Evolutionary conservation across 768 basidiomycete genomes (phyloP).

Genomic region (Calocera cornea): DNA sequence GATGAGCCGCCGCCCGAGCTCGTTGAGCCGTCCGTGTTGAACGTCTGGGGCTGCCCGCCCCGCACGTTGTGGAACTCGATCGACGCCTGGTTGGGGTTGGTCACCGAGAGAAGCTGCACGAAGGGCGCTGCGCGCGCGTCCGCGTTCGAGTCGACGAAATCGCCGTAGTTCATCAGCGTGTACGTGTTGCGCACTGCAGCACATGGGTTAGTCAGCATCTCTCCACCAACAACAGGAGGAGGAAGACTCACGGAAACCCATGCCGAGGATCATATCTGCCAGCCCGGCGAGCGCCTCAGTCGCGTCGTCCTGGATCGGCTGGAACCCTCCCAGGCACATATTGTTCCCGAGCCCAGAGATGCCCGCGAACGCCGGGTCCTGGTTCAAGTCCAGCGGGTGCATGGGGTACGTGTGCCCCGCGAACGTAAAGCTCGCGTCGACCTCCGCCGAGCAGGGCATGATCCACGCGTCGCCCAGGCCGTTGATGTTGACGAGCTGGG

Average conservation of each 20-base stretch:
- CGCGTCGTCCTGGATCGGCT: constrained; percentile 1
- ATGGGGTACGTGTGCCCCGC: constrained; percentile 53
- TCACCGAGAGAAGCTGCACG: constrained; percentile 46
- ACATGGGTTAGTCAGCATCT: neutral
- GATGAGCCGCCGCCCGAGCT: neutral
- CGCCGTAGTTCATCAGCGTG: constrained; percentile 48
- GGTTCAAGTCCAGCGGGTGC: constrained; percentile 58
- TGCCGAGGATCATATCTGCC: constrained; percentile 37
- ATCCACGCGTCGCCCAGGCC: constrained; percentile 44
- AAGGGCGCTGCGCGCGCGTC: constrained; percentile 39
- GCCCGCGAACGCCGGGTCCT: constrained; percentile 5
- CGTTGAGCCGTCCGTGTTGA: neutral
- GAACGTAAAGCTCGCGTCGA: constrained; percentile 59
- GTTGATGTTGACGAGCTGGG: constrained; percentile 37
- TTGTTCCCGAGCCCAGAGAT: neutral
- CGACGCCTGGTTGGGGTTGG: neutral
- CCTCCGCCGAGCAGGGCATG: constrained; percentile 56
- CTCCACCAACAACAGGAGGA: neutral
- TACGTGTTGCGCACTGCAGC: constrained; percentile 51
- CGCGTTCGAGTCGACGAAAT: constrained; percentile 37
- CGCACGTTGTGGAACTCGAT: neutral
- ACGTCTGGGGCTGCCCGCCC: neutral
- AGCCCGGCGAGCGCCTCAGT: neutral
- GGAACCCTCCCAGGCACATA: neutral
- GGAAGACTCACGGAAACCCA: constrained; percentile 46